These are phyloP conservation scores for Pseudocercospora musae DNA, from an alignment of 2,329 filamentous ascomycete genomes.

Conservation along the genomic window DNA sequence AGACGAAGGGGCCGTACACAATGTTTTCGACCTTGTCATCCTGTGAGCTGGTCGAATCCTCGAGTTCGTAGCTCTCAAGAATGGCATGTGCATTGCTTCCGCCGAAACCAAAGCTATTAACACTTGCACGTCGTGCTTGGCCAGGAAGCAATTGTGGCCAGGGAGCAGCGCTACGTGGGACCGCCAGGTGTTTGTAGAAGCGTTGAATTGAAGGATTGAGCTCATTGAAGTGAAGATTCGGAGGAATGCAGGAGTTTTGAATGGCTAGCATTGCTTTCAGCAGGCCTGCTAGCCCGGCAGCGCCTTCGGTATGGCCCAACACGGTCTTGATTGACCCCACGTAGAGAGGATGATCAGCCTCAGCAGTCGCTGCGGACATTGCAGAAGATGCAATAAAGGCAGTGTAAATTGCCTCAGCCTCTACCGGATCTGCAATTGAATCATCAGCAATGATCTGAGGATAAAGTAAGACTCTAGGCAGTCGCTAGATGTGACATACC, in stretches of 20 bases:
- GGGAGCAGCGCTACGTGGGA: slow-evolving; percentile 21
- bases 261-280: slow-evolving; percentile 30
- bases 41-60: too few relatives aligned
- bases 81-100: slow-evolving; percentile 26
- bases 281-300: slow-evolving; percentile 24
- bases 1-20: slow-evolving; percentile 12
- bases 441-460: too few relatives aligned
- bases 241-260: slow-evolving; percentile 26
- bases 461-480: too few relatives aligned
- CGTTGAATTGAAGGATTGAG: slow-evolving; percentile 31
- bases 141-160: slow-evolving; percentile 27
- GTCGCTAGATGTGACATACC: too few relatives aligned
- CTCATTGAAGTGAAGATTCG: slow-evolving; percentile 26
- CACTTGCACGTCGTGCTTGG: slow-evolving; percentile 11
- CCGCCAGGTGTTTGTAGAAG: slow-evolving; percentile 16
- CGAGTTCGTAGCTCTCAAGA: slow-evolving; percentile 20
- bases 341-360: too few relatives aligned
- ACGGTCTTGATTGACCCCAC: slow-evolving; percentile 32
- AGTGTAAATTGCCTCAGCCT: slow-evolving; percentile 24
- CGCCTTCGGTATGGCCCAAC: slow-evolving; percentile 25
- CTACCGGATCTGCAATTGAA: slow-evolving; percentile 29
- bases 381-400: too few relatives aligned
- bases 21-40: neutral
- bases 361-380: too few relatives aligned
- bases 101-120: slow-evolving; percentile 28